Evolutionary conservation across 1,139 yeast species (phyloP), one percentile per base, ranked within the genome.

Genomic region (Suhomyces anneliseae): DNA sequence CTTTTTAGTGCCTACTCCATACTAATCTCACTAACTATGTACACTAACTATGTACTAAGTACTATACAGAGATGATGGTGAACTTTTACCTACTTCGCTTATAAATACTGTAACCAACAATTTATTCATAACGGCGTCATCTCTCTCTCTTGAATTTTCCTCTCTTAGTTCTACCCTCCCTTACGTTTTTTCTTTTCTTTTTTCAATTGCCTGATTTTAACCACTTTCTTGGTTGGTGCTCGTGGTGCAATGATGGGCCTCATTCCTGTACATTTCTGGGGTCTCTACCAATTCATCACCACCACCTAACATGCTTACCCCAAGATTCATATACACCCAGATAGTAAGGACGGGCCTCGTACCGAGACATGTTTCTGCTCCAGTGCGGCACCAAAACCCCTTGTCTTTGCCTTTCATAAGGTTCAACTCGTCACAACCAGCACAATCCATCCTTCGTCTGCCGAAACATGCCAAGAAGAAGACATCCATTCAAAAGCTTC

Each of bases 401-500:
- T 29, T 4, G 32, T 7, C 4, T 7, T 11, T 29, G 4, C 32
- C 36, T 29, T 33, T 36, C 27, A 15, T 36, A 12, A 43, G 48
- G 32, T 31, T 33, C 42, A 45, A 39, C 41, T 39, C 48, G 6
- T 34, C 41, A 5, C 4, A 32, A 11, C 24, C 44, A 3, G 8
- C 27, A 26, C 33, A 44, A 34, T 34, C 54, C 52, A 27, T 52
- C 50, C 42, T 42, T n/a, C 44, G 48, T n/a, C 34, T 34, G 7
- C 40, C 40, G 19, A 48, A 47, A 32, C 24, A 27, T n/a, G 39
- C 44, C 54, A 64, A 63, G 46, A 62, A 61, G 51, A 65, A 63
- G 49, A 56, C 57, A 7, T 58, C 60, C 4, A 60, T 64, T 10
- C 68, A 64, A 49, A 59, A 64, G 40, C 55, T 68, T 24, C 58